Conservation (phyloP, 352 stramenopile genomes). For the Phytophthora tentaculata region DNA sequence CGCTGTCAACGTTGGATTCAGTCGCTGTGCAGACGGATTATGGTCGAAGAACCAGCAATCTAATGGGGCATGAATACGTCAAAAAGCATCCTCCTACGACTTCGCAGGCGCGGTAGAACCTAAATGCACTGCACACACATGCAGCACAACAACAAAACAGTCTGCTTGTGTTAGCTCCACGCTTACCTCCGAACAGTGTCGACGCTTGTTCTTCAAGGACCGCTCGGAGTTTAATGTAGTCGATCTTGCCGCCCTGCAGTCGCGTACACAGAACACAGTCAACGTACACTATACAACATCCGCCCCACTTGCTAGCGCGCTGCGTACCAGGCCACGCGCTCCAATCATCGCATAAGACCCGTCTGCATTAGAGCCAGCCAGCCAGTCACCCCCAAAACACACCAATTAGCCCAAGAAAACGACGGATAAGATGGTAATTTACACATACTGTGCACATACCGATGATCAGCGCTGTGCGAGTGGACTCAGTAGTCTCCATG, state of each 20-base stretch:
- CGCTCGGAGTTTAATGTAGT: slow-evolving; percentile 74
- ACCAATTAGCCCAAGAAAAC: slow-evolving; percentile 11
- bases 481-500: slow-evolving; percentile 18
- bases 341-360: slow-evolving; percentile 77
- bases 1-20: slow-evolving; percentile 33
- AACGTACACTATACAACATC: neutral
- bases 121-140: slow-evolving; percentile 16
- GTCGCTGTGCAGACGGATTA: slow-evolving; percentile 51
- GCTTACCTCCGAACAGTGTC: slow-evolving; percentile 59
- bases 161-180: neutral
- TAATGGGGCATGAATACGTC: slow-evolving; percentile 27
- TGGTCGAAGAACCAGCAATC: slow-evolving; percentile 92
- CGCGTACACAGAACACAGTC: slow-evolving; percentile 3
- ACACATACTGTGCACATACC: slow-evolving; percentile 31
- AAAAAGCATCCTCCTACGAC: slow-evolving; percentile 13
- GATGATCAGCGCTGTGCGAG: slow-evolving; percentile 69
- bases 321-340: slow-evolving; percentile 47
- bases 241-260: slow-evolving; percentile 60
- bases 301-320: neutral
- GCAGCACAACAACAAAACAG: slow-evolving; percentile 5
- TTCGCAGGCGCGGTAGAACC: slow-evolving; percentile 1
- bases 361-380: slow-evolving; percentile 41
- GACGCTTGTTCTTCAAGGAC: slow-evolving; percentile 56
- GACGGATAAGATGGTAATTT: neutral
- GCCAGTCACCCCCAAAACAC: slow-evolving; percentile 1